Base-by-base conservation (phyloP, 495 filamentous ascomycete species). In the Tuber magnatum region DNA sequence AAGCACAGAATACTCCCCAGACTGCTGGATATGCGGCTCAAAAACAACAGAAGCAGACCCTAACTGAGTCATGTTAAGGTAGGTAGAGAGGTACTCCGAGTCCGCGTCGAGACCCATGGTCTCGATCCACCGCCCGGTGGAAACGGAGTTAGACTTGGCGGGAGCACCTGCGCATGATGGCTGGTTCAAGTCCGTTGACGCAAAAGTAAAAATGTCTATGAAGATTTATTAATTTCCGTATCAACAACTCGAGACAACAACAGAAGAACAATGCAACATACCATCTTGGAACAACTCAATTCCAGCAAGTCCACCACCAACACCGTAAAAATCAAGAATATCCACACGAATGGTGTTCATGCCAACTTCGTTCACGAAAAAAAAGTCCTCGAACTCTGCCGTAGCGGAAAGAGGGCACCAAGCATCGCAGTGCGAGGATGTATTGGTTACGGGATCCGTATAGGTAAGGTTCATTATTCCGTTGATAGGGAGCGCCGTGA, bases 401-500 rank as follows among this genome's bases (percentile, higher is more conserved):
- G 82, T 85, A 76, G 88, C 85, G 71, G 92, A 92, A 73, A 99
- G 87, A 12, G 93, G 91, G 77, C 95, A 99, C 76, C 87, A 85
- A 71, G 88, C 88, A 48, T 94, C 92, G 84, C 95, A 99, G 70
- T 85, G 87, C 42, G 85, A 84, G 65, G 90, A 88, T 44, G 89
- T 84, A 2, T 88, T 88, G 0, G 91, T 91, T 1, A 84, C 86
- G 0, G 91, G 89, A 81, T 97, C 93, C 69, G 88, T 91, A 77
- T 93, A 97, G 51, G 94, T 97, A 78, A 99, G 87, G 83, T 98
- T 97, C 92, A 98, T 93, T 82, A 98, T 97, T 44, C 96, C 96
- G 80, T 91, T 90, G 79, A 93, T 89, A 8, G 93, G 93, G 43
- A 93, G 84, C 32, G 92, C 90, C 42, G 92, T 92, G 81, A 93